phyloP scores from a whole-genome alignment of 73 alveolate species.

The Paramecium caudatum region DNA sequence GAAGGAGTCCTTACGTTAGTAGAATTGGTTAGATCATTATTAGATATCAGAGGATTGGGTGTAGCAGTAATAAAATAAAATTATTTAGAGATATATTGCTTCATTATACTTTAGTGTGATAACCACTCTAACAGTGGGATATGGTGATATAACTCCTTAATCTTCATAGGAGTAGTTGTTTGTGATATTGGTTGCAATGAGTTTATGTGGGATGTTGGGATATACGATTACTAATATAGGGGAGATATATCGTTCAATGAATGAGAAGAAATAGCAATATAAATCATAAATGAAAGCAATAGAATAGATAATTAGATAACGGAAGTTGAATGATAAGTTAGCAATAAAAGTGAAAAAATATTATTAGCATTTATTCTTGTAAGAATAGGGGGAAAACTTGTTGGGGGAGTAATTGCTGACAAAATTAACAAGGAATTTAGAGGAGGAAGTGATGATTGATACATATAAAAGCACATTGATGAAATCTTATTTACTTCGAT shows the following conservation, averaged over 20 bases:
- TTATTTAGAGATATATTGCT: slow-evolving; percentile 51
- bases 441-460: slow-evolving; percentile 54
- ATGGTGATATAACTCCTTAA: slow-evolving; percentile 71
- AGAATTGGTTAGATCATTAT: slow-evolving; percentile 66
- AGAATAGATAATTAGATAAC: neutral
- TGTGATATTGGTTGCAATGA: slow-evolving; percentile 61
- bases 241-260: slow-evolving; percentile 54
- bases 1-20: neutral
- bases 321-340: neutral
- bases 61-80: slow-evolving; percentile 28
- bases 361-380: neutral
- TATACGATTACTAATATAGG: slow-evolving; percentile 68
- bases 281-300: slow-evolving; percentile 49
- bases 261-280: slow-evolving; percentile 6
- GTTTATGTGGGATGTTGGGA: slow-evolving; percentile 69
- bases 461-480: neutral
- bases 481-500: neutral
- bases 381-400: slow-evolving; percentile 42
- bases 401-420: slow-evolving; percentile 38
- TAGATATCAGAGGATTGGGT: slow-evolving; percentile 21
- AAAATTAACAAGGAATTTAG: slow-evolving; percentile 34
- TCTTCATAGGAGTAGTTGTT: slow-evolving; percentile 26
- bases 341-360: slow-evolving; percentile 38
- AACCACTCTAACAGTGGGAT: slow-evolving; percentile 74
- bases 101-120: slow-evolving; percentile 72